Conservation (phyloP, 2,329 filamentous ascomycete genomes). For the Aspergillus costaricaensis region DNA sequence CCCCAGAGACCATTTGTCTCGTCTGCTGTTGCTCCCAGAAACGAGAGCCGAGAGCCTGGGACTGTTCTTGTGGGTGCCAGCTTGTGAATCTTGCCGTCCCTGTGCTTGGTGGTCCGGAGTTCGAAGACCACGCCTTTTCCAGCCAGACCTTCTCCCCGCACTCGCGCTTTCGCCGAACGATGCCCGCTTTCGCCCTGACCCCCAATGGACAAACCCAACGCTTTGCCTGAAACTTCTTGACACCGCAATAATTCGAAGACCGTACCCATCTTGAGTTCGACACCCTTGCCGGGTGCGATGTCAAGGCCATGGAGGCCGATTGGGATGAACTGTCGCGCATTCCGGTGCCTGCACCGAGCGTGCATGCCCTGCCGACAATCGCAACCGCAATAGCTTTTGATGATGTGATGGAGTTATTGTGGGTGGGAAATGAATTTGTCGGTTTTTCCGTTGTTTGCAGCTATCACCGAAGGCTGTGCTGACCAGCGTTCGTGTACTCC, state of each 20-base stretch:
- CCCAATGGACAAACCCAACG: slow-evolving; percentile 34
- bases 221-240: slow-evolving; percentile 7
- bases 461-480: neutral
- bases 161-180: slow-evolving; percentile 38
- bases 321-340: slow-evolving; percentile 74
- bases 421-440: slow-evolving; percentile 90
- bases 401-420: slow-evolving; percentile 82
- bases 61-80: neutral
- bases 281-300: slow-evolving; percentile 18
- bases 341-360: slow-evolving; percentile 74
- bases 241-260: slow-evolving; percentile 1
- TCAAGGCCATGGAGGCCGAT: slow-evolving; percentile 49
- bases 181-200: slow-evolving; percentile 35
- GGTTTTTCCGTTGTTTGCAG: slow-evolving; percentile 34
- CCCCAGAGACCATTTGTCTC: slow-evolving; percentile 5
- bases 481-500: slow-evolving; percentile 15
- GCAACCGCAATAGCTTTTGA: slow-evolving; percentile 87
- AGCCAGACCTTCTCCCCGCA: slow-evolving; percentile 36
- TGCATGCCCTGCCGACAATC: slow-evolving; percentile 68
- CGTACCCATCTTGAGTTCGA: slow-evolving; percentile 1
- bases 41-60: slow-evolving; percentile 3
- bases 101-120: neutral
- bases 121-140: slow-evolving; percentile 7
- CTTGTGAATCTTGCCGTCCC: neutral
- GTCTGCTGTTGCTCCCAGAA: neutral